These are phyloP conservation scores for Boletellus deceptivus DNA, from an alignment of 1,284 basidiomycete genomes.

Conservation along the genomic window DNA sequence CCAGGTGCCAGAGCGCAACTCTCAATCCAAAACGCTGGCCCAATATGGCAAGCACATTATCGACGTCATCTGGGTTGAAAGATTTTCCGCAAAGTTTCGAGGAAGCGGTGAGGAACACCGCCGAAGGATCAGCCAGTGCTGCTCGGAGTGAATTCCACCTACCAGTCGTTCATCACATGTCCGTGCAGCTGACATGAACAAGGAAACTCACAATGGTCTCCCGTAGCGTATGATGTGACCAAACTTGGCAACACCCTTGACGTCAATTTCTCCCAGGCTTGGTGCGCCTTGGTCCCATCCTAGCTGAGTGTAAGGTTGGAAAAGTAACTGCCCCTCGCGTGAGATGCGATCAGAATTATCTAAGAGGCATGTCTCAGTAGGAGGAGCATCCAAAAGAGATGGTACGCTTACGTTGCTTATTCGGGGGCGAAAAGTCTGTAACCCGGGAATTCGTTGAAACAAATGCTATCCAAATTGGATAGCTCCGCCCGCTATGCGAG, in stretches of 20 bases:
- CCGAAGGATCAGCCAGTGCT: background rate
- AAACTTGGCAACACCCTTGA: background rate
- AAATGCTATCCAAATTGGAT: constrained; percentile 3
- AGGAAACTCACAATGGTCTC: no score
- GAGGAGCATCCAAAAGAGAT: background rate
- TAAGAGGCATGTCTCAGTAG: background rate
- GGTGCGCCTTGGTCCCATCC: constrained; percentile 2
- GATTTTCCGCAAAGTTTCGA: background rate
- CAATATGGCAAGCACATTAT: constrained; percentile 5
- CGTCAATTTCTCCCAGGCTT: background rate
- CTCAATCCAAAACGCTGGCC: constrained; percentile 12
- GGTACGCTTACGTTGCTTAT: background rate
- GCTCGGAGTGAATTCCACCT: constrained; percentile 1
- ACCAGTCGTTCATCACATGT: background rate
- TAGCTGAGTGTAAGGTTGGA: constrained; percentile 3
- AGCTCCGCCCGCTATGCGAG: background rate
- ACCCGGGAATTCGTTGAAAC: constrained; percentile 3
- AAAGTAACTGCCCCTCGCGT: background rate
- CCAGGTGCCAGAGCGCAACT: constrained; percentile 3
- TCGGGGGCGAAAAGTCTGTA: background rate
- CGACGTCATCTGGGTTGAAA: background rate
- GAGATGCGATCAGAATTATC: constrained; percentile 1
- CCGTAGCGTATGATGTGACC: background rate
- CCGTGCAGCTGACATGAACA: no score
- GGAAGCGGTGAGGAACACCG: background rate